Percentiles rank a stretch among this genome's conserved stretches.
These are phyloP conservation scores for Kodamaea restingae DNA, from an alignment of 805 yeast genomes.

Conservation along the genomic window DNA sequence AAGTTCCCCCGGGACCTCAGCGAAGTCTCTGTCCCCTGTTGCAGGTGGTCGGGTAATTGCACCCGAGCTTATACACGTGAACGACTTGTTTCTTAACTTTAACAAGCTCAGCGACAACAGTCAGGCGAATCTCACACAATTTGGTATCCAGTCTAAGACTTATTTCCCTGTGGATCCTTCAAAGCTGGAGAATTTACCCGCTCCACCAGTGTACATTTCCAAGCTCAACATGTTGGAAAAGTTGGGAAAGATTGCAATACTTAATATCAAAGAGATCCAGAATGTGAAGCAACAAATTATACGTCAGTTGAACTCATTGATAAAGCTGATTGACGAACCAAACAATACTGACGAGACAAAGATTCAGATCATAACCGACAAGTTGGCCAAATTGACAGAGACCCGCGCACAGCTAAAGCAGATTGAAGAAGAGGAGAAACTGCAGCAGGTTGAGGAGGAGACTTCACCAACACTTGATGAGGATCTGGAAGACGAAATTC, in stretches of 20 bases:
- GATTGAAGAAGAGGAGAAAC: not conserved
- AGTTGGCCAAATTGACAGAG: slow-evolving; percentile 23
- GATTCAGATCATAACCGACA: slow-evolving; percentile 24
- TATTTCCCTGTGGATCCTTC: slow-evolving; percentile 35
- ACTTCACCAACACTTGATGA: slow-evolving; percentile 27
- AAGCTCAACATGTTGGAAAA: slow-evolving; percentile 38
- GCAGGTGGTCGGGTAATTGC: slow-evolving; percentile 13
- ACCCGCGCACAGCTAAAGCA: slow-evolving; percentile 28
- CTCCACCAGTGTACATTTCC: slow-evolving; percentile 34
- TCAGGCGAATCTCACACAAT: slow-evolving; percentile 36
- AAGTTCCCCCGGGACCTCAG: not conserved
- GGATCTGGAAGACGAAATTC: slow-evolving; percentile 12
- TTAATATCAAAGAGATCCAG: slow-evolving; percentile 31
- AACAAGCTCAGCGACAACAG: slow-evolving; percentile 23
- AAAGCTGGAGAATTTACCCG: slow-evolving; percentile 35
- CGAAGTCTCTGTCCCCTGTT: slow-evolving; percentile 1
- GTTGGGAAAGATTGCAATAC: slow-evolving; percentile 29
- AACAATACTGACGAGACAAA: slow-evolving; percentile 32
- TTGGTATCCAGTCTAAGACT: slow-evolving; percentile 33
- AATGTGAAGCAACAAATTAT: slow-evolving; percentile 24
- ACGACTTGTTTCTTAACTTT: slow-evolving; percentile 27
- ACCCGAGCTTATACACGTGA: slow-evolving; percentile 31
- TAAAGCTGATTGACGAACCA: slow-evolving; percentile 22
- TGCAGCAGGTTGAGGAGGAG: slow-evolving; percentile 19
- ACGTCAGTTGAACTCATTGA: slow-evolving; percentile 23